Conservation (phyloP, 2,329 filamentous ascomycete species). For the Madurella mycetomatis region DNA sequence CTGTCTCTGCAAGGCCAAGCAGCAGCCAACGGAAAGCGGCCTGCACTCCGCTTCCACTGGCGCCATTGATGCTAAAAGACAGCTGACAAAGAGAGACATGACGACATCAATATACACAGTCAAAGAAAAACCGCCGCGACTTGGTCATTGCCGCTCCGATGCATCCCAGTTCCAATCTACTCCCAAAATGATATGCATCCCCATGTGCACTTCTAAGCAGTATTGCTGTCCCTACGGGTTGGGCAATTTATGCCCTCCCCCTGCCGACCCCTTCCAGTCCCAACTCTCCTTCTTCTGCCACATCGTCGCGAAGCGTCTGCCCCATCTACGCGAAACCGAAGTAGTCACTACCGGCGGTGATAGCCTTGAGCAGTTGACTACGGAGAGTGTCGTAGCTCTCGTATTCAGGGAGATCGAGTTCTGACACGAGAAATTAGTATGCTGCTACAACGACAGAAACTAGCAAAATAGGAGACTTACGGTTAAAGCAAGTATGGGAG, state of each 20-base stretch:
- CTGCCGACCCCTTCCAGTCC: slow-evolving; percentile 4
- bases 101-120: background rate
- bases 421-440: slow-evolving; percentile 51
- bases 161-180: slow-evolving; percentile 5
- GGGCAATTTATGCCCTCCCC: slow-evolving; percentile 23
- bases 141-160: background rate
- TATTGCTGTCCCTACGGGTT: slow-evolving; percentile 4
- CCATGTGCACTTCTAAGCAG: background rate
- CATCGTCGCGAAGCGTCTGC: background rate
- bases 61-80: background rate
- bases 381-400: slow-evolving; percentile 90
- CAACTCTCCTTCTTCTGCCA: background rate
- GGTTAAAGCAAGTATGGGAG: slow-evolving; percentile 98
- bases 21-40: slow-evolving; percentile 9
- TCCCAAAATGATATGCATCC: background rate
- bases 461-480: slow-evolving; percentile 58
- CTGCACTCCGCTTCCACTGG: slow-evolving; percentile 21
- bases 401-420: slow-evolving; percentile 97
- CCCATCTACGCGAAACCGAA: slow-evolving; percentile 83
- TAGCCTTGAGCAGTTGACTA: slow-evolving; percentile 85
- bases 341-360: slow-evolving; percentile 95
- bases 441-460: slow-evolving; percentile 2
- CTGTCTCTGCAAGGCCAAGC: slow-evolving; percentile 1
- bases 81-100: background rate
- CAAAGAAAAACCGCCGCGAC: background rate